Conservation (phyloP, 495 filamentous ascomycete genomes). For the Aspergillus conjunctus region DNA sequence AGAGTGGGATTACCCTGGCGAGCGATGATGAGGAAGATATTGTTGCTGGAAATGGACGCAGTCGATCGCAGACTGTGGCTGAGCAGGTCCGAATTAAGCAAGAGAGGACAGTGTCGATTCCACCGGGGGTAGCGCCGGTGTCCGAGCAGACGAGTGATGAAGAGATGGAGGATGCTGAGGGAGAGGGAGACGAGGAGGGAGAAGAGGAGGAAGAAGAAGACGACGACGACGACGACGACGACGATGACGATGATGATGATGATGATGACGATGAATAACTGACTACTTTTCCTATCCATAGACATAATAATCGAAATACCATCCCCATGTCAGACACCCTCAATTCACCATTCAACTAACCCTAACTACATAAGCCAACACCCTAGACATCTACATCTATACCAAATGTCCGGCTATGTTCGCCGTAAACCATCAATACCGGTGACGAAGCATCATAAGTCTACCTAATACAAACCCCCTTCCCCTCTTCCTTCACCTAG, state of each 20-base stretch:
- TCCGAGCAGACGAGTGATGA: background rate
- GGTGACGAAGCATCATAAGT: too few relatives aligned
- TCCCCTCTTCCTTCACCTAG: too few relatives aligned
- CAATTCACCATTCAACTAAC: background rate
- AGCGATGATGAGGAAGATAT: slow-evolving; percentile 30
- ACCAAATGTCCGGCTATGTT: too few relatives aligned
- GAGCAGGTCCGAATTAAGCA: slow-evolving; percentile 25
- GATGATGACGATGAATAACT: slow-evolving; percentile 2
- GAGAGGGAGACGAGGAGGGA: slow-evolving; percentile 1
- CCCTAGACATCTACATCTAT: too few relatives aligned
- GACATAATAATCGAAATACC: too few relatives aligned
- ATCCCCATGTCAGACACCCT: too few relatives aligned
- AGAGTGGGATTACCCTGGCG: slow-evolving; percentile 30
- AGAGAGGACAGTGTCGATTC: slow-evolving; percentile 22
- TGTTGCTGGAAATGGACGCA: slow-evolving; percentile 9
- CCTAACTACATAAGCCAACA: background rate
- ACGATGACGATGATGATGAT: slow-evolving; percentile 11
- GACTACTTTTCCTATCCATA: background rate
- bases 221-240: background rate
- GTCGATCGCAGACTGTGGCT: background rate
- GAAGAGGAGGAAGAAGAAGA: slow-evolving; percentile 3
- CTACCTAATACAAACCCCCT: too few relatives aligned
- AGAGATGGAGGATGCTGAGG: background rate
- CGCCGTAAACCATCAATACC: too few relatives aligned
- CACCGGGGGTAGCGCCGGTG: background rate